These are phyloP conservation scores for Pneumocystis sp. DNA, from an alignment of 1,139 yeast species.

Conservation along the genomic window DNA sequence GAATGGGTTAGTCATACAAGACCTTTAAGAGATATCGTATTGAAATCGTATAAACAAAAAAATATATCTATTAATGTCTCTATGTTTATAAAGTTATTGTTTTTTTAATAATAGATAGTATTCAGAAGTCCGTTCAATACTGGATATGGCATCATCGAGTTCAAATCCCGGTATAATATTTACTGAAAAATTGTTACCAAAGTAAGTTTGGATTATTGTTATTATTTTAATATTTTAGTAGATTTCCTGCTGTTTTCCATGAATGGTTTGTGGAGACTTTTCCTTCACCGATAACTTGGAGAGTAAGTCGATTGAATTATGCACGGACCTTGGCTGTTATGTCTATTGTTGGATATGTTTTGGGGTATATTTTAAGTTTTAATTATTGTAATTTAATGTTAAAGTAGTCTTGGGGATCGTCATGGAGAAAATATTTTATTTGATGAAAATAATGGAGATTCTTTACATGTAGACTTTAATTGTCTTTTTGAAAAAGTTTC, in stretches of 20 bases:
- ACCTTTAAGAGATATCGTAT: conserved; percentile 59
- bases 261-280: conserved; percentile 81
- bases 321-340: conserved; percentile 81
- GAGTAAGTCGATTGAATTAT: conserved; percentile 56
- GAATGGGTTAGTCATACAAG: conserved; percentile 84
- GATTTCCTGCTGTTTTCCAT: conserved; percentile 60
- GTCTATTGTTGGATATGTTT: conserved; percentile 89
- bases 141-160: conserved; percentile 9
- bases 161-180: conserved; percentile 12
- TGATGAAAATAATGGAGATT: conserved; percentile 58
- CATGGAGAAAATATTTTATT: conserved; percentile 85
- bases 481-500: conserved; percentile 62
- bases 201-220: conserved; percentile 2
- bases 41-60: conserved; percentile 27
- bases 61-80: conserved; percentile 20
- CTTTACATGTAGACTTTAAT: conserved; percentile 91
- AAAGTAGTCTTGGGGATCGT: conserved; percentile 57
- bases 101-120: conserved; percentile 5
- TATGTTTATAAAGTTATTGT: not conserved
- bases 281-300: conserved; percentile 85
- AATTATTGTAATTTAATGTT: not conserved
- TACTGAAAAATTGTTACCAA: conserved; percentile 14
- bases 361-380: conserved; percentile 30
- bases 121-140: conserved; percentile 12
- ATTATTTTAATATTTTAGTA: not conserved